phyloP scores from a whole-genome alignment of 2,329 filamentous ascomycete species.

The Plenodomus biglobosus region DNA sequence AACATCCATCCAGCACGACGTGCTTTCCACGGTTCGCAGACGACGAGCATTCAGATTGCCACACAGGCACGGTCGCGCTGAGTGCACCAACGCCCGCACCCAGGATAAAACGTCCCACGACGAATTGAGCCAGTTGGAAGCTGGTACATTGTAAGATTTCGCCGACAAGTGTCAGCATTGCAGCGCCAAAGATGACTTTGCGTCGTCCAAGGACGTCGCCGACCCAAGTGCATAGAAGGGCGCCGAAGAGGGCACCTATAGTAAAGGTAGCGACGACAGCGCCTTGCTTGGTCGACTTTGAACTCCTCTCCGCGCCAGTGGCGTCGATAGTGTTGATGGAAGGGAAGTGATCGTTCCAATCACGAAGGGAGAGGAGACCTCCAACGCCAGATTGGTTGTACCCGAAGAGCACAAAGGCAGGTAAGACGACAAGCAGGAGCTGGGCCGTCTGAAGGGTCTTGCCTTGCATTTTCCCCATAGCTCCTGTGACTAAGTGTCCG shows the following conservation, averaged over 20 bases:
- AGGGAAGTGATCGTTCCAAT: slow-evolving; percentile 51
- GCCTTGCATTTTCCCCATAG: slow-evolving; percentile 10
- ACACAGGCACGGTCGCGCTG: slow-evolving; percentile 51
- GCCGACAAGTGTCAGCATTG: slow-evolving; percentile 47
- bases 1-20: slow-evolving; percentile 50
- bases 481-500: too few relatives aligned
- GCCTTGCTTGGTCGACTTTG: slow-evolving; percentile 51
- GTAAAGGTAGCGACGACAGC: slow-evolving; percentile 51
- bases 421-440: slow-evolving; percentile 44
- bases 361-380: slow-evolving; percentile 47
- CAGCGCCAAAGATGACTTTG: slow-evolving; percentile 48
- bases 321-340: slow-evolving; percentile 53
- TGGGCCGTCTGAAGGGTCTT: slow-evolving; percentile 34
- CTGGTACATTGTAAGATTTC: slow-evolving; percentile 49
- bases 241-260: slow-evolving; percentile 51
- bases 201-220: slow-evolving; percentile 52
- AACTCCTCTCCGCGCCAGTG: slow-evolving; percentile 45
- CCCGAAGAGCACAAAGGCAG: slow-evolving; percentile 53
- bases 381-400: slow-evolving; percentile 57
- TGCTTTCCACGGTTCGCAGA: slow-evolving; percentile 46
- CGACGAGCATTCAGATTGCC: slow-evolving; percentile 48
- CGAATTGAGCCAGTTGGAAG: slow-evolving; percentile 52
- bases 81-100: slow-evolving; percentile 50
- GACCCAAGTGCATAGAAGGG: slow-evolving; percentile 49
- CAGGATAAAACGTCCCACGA: slow-evolving; percentile 50